These are phyloP conservation scores for Neurospora sp. DNA, from an alignment of 2,329 filamentous ascomycete species.

Conservation along the genomic window DNA sequence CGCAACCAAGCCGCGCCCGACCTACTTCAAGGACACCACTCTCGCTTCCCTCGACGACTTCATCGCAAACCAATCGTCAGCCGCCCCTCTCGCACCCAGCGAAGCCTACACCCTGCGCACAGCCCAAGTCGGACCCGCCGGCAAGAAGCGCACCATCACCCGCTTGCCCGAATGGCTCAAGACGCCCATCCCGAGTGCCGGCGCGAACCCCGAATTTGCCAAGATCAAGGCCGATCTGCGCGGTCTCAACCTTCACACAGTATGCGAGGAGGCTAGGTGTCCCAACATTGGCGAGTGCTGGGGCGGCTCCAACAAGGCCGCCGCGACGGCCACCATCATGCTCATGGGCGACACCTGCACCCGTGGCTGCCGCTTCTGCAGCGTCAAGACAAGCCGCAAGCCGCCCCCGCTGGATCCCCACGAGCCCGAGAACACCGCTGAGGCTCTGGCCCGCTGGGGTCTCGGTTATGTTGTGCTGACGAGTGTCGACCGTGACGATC, in stretches of 20 bases:
- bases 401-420: slow-evolving; percentile 81
- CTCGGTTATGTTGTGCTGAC: slow-evolving; percentile 94
- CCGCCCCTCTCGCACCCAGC: slow-evolving; percentile 33
- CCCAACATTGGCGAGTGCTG: slow-evolving; percentile 98
- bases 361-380: slow-evolving; percentile 91
- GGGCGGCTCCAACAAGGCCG: slow-evolving; percentile 80
- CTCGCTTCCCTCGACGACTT: slow-evolving; percentile 52
- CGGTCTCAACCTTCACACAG: slow-evolving; percentile 82
- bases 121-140: slow-evolving; percentile 53
- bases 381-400: slow-evolving; percentile 75
- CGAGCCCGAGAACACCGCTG: slow-evolving; percentile 93
- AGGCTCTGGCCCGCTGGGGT: slow-evolving; percentile 86
- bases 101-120: slow-evolving; percentile 53
- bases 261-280: slow-evolving; percentile 94
- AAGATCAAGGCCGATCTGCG: slow-evolving; percentile 90
- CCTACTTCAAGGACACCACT: slow-evolving; percentile 50
- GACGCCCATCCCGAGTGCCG: slow-evolving; percentile 68
- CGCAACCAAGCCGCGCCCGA: slow-evolving; percentile 27
- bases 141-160: slow-evolving; percentile 53
- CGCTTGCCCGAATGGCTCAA: slow-evolving; percentile 91
- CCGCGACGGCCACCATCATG: slow-evolving; percentile 97
- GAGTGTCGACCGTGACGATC: slow-evolving; percentile 84
- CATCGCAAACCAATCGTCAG: slow-evolving; percentile 31
- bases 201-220: slow-evolving; percentile 73
- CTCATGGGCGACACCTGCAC: slow-evolving; percentile 98